Evolutionary conservation across 768 basidiomycete species (phyloP), one percentile per base, ranked within the genome.

Genomic region (Crepidotus variabilis): DNA sequence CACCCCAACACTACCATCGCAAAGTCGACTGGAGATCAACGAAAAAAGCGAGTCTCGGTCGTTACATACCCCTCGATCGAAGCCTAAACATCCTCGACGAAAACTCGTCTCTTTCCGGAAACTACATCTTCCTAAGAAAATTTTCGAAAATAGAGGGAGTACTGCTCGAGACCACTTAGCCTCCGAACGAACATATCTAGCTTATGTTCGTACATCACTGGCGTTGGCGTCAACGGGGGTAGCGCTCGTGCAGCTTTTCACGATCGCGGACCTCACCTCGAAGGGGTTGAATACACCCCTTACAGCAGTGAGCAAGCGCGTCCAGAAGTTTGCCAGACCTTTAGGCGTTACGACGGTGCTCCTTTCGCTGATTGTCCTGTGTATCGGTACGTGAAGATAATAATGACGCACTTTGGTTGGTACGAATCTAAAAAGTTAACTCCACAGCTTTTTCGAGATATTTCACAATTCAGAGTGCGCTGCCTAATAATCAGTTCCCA

Each of bases 151-250:
- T 64, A 75, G 76, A 20, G 85, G 85, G 8, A 85, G 79, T 59
- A 82, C 84, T 2, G 85, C 85, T 7, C 76, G 85, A 9, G 85
- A 87, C 60, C 85, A 87, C 61, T 71, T 86, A 0, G 85, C 85
- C 1, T 81, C 78, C 14, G 85, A 86, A 61, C 72, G 85, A 48
- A 86, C 85, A 1, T 86, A 83, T 61, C 69, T 87, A 35, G 83
- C 85, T 11, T 87, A 86, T 60, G 72, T 84, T 50, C 75, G 85
- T n/a, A 87, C 85, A 2, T 85, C 84, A 62, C 71, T 87, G 48
- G 78, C 82, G 1, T 73, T 85, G 35, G 80, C 83, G 2, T 78
- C 82, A 1, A 72, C 82, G 4, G 85, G 84, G 32, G 82, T 87
- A 34, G 84, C 66, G 1, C 48, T 67, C 6, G 66, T 65, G 13